Conservation (phyloP, 192 early-diverging fungal species). For the Blastocladiella britannica region DNA sequence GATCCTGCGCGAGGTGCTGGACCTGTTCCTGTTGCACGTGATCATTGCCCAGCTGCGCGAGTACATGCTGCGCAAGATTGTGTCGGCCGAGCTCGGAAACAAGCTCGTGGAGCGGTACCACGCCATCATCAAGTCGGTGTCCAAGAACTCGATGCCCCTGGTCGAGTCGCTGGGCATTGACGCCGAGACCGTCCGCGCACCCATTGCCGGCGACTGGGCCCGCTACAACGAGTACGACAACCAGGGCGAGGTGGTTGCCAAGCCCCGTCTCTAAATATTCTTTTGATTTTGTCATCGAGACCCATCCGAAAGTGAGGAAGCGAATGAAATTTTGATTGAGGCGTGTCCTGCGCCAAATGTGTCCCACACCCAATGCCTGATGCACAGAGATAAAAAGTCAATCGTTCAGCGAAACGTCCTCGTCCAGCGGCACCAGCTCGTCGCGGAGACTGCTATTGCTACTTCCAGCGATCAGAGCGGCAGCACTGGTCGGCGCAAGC, state of each 20-base stretch:
- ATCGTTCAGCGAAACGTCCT: too few species aligned
- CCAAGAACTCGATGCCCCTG: slow-evolving; percentile 23
- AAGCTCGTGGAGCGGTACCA: slow-evolving; percentile 19
- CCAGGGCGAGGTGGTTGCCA: slow-evolving; percentile 27
- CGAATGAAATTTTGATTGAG: too few species aligned
- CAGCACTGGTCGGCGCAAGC: too few species aligned
- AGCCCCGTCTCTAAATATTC: too few species aligned
- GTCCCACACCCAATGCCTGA: too few species aligned
- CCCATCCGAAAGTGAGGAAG: too few species aligned
- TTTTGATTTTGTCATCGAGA: too few species aligned
- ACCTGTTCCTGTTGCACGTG: slow-evolving; percentile 25
- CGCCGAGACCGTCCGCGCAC: slow-evolving; percentile 37
- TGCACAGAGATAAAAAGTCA: too few species aligned
- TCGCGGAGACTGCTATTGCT: too few species aligned
- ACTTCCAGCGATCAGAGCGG: too few species aligned
- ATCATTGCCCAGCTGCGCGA: slow-evolving; percentile 32
- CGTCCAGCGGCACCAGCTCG: too few species aligned
- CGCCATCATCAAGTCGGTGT: slow-evolving; percentile 25
- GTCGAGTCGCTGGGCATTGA: slow-evolving; percentile 37
- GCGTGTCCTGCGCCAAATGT: too few species aligned
- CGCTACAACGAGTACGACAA: slow-evolving; percentile 43
- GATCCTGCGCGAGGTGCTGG: slow-evolving; percentile 19
- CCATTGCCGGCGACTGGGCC: slow-evolving; percentile 48
- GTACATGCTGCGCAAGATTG: slow-evolving; percentile 24
- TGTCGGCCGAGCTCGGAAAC: slow-evolving; percentile 25